Conservation (phyloP, 768 basidiomycete genomes). For the Lactifluus hygrophoroides region DNA sequence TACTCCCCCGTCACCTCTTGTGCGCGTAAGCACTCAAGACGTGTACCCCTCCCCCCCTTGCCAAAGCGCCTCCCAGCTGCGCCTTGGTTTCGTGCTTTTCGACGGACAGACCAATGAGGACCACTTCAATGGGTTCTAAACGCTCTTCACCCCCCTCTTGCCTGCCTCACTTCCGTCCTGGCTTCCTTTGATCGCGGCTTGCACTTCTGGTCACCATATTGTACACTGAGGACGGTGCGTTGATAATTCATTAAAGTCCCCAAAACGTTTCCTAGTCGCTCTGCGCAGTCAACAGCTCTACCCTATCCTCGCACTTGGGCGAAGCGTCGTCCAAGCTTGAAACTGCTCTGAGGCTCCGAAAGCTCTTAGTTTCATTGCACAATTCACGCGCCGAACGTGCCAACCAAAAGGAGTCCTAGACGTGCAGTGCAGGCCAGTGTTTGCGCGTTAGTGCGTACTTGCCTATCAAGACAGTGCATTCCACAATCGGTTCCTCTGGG, state of each 20-base stretch:
- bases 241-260: too few species aligned
- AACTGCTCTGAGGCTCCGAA: too few species aligned
- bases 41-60: slow-evolving; percentile 60
- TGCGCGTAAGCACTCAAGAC: slow-evolving; percentile 59
- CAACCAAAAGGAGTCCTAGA: too few species aligned
- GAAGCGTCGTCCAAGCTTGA: slow-evolving; percentile 71
- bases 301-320: slow-evolving; percentile 85
- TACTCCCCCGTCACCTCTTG: slow-evolving; percentile 73
- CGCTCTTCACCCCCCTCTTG: slow-evolving; percentile 77
- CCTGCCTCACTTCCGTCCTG: slow-evolving; percentile 89
- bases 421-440: too few species aligned
- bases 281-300: slow-evolving; percentile 91
- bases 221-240: slow-evolving; percentile 68
- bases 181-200: slow-evolving; percentile 75
- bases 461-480: too few species aligned
- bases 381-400: too few species aligned
- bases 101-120: slow-evolving; percentile 98
- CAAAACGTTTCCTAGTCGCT: slow-evolving; percentile 92
- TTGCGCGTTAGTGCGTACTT: too few species aligned
- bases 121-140: slow-evolving; percentile 93
- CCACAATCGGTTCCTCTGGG: too few species aligned
- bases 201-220: slow-evolving; percentile 77
- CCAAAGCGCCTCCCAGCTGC: slow-evolving; percentile 49
- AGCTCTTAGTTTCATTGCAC: too few species aligned
- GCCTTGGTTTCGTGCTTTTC: slow-evolving; percentile 86